These are phyloP conservation scores for Zostera marina DNA, from an alignment of 116 monocot genomes.

Conservation along the genomic window DNA sequence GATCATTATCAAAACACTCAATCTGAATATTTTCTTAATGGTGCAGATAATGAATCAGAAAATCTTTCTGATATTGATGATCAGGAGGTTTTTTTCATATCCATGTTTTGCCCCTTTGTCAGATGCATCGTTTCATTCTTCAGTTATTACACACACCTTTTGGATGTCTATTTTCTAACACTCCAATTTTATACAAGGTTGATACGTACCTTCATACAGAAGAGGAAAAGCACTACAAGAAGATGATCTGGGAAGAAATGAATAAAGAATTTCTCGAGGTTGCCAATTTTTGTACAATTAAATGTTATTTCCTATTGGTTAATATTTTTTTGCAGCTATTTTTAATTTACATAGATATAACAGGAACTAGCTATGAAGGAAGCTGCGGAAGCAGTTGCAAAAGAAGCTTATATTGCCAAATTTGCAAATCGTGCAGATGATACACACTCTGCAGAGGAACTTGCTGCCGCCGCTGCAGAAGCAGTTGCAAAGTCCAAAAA, in stretches of 20 bases:
- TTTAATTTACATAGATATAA: not conserved
- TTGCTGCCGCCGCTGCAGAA: conserved; percentile 20
- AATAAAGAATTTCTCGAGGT: conserved; percentile 94
- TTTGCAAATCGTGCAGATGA: conserved; percentile 29
- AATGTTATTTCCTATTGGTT: not conserved
- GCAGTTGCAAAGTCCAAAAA: conserved; percentile 34
- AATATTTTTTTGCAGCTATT: not conserved
- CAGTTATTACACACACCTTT: not conserved
- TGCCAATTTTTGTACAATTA: not conserved
- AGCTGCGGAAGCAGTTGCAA: conserved; percentile 46
- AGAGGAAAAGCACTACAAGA: conserved; percentile 56
- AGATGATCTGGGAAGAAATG: conserved; percentile 88
- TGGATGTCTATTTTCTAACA: conserved; percentile 3
- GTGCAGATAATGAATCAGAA: conserved; percentile 26
- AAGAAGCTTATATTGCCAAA: conserved; percentile 28
- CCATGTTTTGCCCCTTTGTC: not conserved
- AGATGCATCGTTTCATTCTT: not conserved
- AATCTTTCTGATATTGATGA: conserved; percentile 93
- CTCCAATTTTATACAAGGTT: conserved; percentile 29
- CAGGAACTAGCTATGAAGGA: conserved; percentile 90
- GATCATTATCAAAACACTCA: conserved; percentile 7
- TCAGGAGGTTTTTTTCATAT: conserved; percentile 28
- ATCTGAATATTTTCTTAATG: conserved; percentile 10
- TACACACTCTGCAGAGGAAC: conserved; percentile 20
- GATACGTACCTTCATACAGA: conserved; percentile 78